These are phyloP conservation scores for Sugiyamaella japonica DNA, from an alignment of 1,139 yeast genomes.

Conservation along the genomic window DNA sequence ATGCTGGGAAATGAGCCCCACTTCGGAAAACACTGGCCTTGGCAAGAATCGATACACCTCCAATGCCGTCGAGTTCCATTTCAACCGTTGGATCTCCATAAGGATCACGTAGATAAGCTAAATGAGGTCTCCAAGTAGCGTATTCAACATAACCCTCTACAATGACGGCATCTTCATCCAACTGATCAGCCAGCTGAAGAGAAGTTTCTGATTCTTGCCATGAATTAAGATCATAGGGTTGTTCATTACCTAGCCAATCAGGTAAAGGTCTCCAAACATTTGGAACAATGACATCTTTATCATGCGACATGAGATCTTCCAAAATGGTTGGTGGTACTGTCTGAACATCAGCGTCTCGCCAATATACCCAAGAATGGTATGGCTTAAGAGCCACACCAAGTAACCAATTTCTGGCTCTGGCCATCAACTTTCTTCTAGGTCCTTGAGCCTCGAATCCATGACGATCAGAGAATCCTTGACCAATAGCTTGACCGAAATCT, in stretches of 20 bases:
- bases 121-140: slow-evolving; percentile 90
- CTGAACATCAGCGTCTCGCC: slow-evolving; percentile 76
- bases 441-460: slow-evolving; percentile 78
- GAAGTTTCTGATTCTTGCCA: slow-evolving; percentile 92
- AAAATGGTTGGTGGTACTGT: slow-evolving; percentile 60
- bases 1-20: slow-evolving; percentile 88
- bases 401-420: slow-evolving; percentile 71
- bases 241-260: slow-evolving; percentile 85
- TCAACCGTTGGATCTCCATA: slow-evolving; percentile 84
- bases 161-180: slow-evolving; percentile 85
- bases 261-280: slow-evolving; percentile 93
- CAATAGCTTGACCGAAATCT: slow-evolving; percentile 69
- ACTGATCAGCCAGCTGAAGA: slow-evolving; percentile 67
- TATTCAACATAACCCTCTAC: slow-evolving; percentile 92
- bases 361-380: slow-evolving; percentile 74
- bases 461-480: slow-evolving; percentile 81
- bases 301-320: slow-evolving; percentile 66
- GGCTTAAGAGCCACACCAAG: slow-evolving; percentile 63
- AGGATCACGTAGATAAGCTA: slow-evolving; percentile 83
- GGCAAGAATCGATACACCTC: slow-evolving; percentile 83
- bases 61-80: slow-evolving; percentile 88
- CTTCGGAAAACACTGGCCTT: slow-evolving; percentile 76
- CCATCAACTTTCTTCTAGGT: slow-evolving; percentile 71
- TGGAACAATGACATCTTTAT: slow-evolving; percentile 72
- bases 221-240: slow-evolving; percentile 86